Percentiles rank a stretch among this genome's conserved stretches.
Conservation (phyloP, 2,329 filamentous ascomycete species). For the Botryosphaeria dothidea region DNA sequence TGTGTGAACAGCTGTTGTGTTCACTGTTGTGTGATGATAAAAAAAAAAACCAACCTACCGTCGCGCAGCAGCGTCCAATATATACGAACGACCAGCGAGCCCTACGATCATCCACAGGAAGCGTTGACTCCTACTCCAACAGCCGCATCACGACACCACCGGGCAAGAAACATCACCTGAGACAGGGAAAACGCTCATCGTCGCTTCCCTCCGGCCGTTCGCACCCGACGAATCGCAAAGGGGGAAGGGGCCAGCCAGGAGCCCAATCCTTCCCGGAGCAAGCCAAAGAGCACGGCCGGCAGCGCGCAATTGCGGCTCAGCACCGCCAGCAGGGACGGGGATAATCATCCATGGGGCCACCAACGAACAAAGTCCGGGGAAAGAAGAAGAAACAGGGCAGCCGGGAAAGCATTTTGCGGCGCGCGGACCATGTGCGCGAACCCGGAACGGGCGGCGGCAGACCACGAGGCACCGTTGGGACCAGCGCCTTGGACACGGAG, state of each 20-base stretch:
- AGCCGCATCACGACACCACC: conserved; percentile 1
- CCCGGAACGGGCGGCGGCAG: no score
- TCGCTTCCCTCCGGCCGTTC: conserved; percentile 9
- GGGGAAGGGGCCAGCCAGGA: neutral
- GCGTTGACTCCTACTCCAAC: neutral
- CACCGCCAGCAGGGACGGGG: neutral
- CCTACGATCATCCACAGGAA: neutral
- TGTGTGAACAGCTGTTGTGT: neutral
- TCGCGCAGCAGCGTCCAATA: conserved; percentile 9
- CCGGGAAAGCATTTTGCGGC: neutral
- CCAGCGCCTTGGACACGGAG: neutral
- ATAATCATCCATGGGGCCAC: neutral
- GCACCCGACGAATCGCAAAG: neutral
- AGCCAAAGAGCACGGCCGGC: neutral
- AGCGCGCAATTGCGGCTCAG: conserved; percentile 2
- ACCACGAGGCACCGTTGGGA: neutral
- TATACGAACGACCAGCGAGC: conserved; percentile 7
- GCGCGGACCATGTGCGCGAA: neutral
- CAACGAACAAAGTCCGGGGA: neutral
- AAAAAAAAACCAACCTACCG: conserved; percentile 1
- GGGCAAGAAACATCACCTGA: neutral
- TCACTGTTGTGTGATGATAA: conserved; percentile 11
- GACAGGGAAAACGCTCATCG: neutral
- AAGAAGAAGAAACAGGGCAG: neutral
- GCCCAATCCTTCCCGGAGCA: neutral